Conservation (phyloP, 495 filamentous ascomycete genomes). For the Tirmania nivea region DNA sequence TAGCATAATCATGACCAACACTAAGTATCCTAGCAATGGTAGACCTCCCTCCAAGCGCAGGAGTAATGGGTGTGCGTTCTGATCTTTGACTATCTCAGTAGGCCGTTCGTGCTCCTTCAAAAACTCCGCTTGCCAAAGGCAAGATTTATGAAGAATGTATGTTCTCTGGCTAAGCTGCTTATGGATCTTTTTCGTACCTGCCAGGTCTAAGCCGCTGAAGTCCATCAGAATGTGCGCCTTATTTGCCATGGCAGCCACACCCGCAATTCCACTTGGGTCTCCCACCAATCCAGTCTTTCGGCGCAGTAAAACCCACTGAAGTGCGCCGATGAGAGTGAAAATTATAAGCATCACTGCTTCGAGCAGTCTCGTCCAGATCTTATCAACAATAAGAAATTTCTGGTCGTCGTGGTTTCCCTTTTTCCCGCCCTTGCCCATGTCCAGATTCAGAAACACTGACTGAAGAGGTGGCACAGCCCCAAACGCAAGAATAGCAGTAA, state of each 20-base stretch:
- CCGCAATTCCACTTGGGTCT: conserved; percentile 53
- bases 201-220: conserved; percentile 49
- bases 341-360: conserved; percentile 27
- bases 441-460: conserved; percentile 33
- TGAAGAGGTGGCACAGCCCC: conserved; percentile 40
- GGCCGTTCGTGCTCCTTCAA: conserved; percentile 20
- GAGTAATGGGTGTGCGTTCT: conserved; percentile 49
- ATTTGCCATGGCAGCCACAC: conserved; percentile 52
- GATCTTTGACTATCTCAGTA: conserved; percentile 24
- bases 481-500: conserved; percentile 40
- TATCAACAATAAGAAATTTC: conserved; percentile 32
- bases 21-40: conserved; percentile 34
- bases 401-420: not conserved
- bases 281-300: conserved; percentile 41
- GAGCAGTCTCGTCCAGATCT: conserved; percentile 39
- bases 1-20: conserved; percentile 28
- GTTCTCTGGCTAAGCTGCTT: conserved; percentile 37
- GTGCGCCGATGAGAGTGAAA: conserved; percentile 32
- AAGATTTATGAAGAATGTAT: conserved; percentile 47
- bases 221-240: conserved; percentile 50
- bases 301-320: conserved; percentile 31
- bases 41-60: conserved; percentile 36
- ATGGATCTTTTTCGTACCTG: conserved; percentile 41
- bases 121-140: conserved; percentile 34
- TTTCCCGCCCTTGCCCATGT: conserved; percentile 24